A percentile compares a stretch with the other conserved stretches of the same genome.
These are phyloP conservation scores for Paramecium tetraurelia DNA, from an alignment of 73 alveolate genomes.

Conservation along the genomic window DNA sequence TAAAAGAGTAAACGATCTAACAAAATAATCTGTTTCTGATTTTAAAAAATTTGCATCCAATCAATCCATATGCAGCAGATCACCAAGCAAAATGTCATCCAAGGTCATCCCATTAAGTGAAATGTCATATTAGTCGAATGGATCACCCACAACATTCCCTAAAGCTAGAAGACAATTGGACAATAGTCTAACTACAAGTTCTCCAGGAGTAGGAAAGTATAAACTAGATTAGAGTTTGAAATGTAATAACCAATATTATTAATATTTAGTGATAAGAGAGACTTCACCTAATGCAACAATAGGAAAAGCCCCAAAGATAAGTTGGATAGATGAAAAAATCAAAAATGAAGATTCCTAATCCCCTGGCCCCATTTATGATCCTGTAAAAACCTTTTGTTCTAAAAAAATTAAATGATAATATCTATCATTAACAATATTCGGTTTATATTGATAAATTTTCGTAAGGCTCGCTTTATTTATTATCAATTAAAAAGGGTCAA, in stretches of 20 bases:
- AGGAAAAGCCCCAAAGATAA: constrained; percentile 26
- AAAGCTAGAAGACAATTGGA: constrained; percentile 25
- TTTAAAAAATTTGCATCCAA: background rate
- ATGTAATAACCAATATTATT: background rate
- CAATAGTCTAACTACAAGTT: constrained; percentile 17
- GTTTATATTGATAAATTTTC: background rate
- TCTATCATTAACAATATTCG: constrained; percentile 39
- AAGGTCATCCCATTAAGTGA: constrained; percentile 14
- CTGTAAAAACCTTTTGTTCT: constrained; percentile 41
- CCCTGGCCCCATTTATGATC: constrained; percentile 41
- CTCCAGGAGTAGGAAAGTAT: constrained; percentile 53
- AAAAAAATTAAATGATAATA: constrained; percentile 37
- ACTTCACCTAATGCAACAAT: background rate
- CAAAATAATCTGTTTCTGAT: background rate
- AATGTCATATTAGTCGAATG: constrained; percentile 23
- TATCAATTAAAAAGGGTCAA: background rate
- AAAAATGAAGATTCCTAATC: constrained; percentile 8
- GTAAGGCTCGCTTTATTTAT: background rate
- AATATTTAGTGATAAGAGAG: background rate
- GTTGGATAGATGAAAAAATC: constrained; percentile 49
- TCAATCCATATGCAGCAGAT: background rate
- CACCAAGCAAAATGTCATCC: constrained; percentile 38
- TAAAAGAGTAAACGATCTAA: background rate
- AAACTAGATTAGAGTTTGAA: background rate
- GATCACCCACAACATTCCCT: constrained; percentile 16